phyloP scores from a whole-genome alignment of 1,284 basidiomycete genomes.

The Boletus sp. region DNA sequence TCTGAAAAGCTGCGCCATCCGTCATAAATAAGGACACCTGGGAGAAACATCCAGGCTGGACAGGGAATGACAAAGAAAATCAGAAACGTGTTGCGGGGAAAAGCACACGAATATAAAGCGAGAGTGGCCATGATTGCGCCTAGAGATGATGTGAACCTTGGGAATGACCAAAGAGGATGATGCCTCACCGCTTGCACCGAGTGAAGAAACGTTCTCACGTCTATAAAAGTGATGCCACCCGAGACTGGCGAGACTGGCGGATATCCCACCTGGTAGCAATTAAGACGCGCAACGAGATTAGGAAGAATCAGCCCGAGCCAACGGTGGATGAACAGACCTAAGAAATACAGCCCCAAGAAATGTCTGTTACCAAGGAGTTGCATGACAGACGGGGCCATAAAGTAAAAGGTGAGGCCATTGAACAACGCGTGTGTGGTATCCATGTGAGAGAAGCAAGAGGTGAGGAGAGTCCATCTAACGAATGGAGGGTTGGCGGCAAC shows the following conservation, averaged over 20 bases:
- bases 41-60: conserved; percentile 78
- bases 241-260: conserved; percentile 61
- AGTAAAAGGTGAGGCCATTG: conserved; percentile 80
- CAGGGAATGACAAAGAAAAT: conserved; percentile 83
- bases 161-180: not conserved
- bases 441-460: conserved; percentile 73
- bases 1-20: conserved; percentile 47
- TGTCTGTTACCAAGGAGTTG: conserved; percentile 63
- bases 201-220: conserved; percentile 47
- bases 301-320: not conserved
- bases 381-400: conserved; percentile 75
- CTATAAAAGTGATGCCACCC: conserved; percentile 51
- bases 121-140: conserved; percentile 76
- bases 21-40: conserved; percentile 76
- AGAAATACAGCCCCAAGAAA: conserved; percentile 78
- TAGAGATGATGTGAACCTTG: conserved; percentile 26
- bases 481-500: conserved; percentile 3
- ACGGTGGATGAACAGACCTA: conserved; percentile 42
- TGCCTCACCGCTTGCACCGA: conserved; percentile 72
- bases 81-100: conserved; percentile 69
- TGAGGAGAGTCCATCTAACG: conserved; percentile 77
- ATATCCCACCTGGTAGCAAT: conserved; percentile 53
- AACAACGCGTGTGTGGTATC: conserved; percentile 65
- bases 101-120: conserved; percentile 68
- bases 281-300: not conserved